Base-by-base conservation (phyloP, 129 eudicot genomes). In the Flaveria bidentis region DNA sequence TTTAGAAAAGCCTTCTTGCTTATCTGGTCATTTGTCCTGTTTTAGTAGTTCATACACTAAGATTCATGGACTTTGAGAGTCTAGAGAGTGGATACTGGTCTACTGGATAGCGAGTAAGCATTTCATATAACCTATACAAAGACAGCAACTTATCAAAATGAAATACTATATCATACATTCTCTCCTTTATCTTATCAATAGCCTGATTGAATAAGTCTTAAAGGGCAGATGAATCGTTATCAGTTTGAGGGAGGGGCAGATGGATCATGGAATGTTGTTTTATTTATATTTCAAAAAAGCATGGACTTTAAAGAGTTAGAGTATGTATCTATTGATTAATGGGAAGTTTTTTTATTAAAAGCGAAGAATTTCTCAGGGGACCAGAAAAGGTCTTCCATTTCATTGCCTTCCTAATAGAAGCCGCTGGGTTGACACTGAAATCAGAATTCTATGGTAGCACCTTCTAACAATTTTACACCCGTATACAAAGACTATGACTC, bases 101-200 rank as follows among this genome's bases (percentile, higher is more conserved):
- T n/a, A n/a, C n/a, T n/a, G n/a, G n/a, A n/a, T n/a, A n/a, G n/a
- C n/a, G n/a, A n/a, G n/a, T 58, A 14, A 74, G 57, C 78, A 44
- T 73, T 73, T 73, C 5, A 65, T 73, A 55, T 9, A 9, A 33
- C 15, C 67, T 73, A 56, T 20, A 14, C 16, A 60, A 44, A 23
- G 16, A 9, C 68, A 41, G 30, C 68, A 17, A 10, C 45, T 1
- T 52, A 6, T 26, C 22, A 42, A 71, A 50, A 28, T n/a, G 12
- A 28, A 52, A 71, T 28, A 14, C 20, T 18, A 25, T 3, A 47
- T 25, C 25, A 23, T 49, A 14, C 56, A 58, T 6, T 22, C 56
- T 42, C 56, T 57, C 56, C 28, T 23, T 22, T 58, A 73, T 22
- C 39, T 51, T 58, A 57, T 41, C 55, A 73, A 20, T 42, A 23